A percentile compares a stretch with the other conserved stretches of the same genome.
These are phyloP conservation scores for Pythium folliculosum DNA, from an alignment of 352 stramenopile genomes.

Conservation along the genomic window DNA sequence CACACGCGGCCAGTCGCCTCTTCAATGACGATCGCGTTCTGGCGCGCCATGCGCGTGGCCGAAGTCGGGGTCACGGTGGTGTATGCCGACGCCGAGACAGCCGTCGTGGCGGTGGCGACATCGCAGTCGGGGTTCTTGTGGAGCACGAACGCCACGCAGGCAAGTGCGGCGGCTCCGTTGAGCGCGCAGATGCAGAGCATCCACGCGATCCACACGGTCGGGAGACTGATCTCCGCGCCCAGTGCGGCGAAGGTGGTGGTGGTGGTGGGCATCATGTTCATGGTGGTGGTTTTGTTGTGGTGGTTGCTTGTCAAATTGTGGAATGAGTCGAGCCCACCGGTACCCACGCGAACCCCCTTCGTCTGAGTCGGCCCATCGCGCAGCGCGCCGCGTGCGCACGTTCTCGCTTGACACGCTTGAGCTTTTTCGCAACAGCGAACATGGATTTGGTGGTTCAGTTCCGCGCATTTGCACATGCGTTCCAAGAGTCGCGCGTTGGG, in stretches of 20 bases:
- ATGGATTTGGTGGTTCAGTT: slow-evolving; percentile 10
- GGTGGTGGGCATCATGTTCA: slow-evolving; percentile 18
- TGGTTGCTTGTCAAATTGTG: slow-evolving; percentile 33
- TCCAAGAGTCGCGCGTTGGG: slow-evolving; percentile 11
- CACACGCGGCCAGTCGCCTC: slow-evolving; percentile 15
- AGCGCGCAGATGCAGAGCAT: slow-evolving; percentile 34
- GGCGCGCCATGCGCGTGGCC: slow-evolving; percentile 11
- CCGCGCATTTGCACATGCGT: slow-evolving; percentile 25
- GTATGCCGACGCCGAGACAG: neutral
- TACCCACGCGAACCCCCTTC: slow-evolving; percentile 5
- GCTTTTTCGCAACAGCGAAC: slow-evolving; percentile 23
- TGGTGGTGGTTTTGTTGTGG: slow-evolving; percentile 23
- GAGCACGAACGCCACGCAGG: slow-evolving; percentile 31
- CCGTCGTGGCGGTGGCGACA: neutral
- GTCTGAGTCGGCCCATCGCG: slow-evolving; percentile 14
- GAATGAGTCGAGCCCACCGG: slow-evolving; percentile 20
- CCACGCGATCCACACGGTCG: slow-evolving; percentile 31
- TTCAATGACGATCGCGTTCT: slow-evolving; percentile 18
- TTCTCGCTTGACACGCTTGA: slow-evolving; percentile 7
- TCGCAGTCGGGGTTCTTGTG: slow-evolving; percentile 20
- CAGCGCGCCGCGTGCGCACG: neutral
- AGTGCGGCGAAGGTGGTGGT: slow-evolving; percentile 12
- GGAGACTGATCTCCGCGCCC: slow-evolving; percentile 17
- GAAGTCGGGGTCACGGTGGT: neutral
- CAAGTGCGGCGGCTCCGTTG: slow-evolving; percentile 30